Conservation (phyloP, 1,139 yeast genomes). For the Yamadazyma mexicana region DNA sequence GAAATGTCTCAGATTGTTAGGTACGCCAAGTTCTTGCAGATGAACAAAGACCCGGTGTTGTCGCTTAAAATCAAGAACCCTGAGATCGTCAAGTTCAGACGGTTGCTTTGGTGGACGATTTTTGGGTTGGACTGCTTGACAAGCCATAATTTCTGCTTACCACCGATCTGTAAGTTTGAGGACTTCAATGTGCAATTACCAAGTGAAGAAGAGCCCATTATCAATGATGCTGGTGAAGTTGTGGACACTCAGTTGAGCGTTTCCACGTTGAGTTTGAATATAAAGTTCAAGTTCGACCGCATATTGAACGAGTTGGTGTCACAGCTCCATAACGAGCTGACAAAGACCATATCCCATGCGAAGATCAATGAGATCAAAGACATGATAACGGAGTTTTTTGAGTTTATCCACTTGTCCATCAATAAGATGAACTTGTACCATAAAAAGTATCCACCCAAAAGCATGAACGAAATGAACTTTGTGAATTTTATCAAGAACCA, state of each 20-base stretch:
- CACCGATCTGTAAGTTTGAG: conserved; percentile 54
- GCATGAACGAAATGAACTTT: conserved; percentile 45
- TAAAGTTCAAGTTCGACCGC: conserved; percentile 53
- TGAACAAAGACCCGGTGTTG: conserved; percentile 59
- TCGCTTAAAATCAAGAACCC: conserved; percentile 49
- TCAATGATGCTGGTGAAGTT: conserved; percentile 22
- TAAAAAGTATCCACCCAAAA: conserved; percentile 26
- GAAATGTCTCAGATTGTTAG: conserved; percentile 51
- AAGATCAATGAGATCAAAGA: conserved; percentile 46
- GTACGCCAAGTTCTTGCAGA: conserved; percentile 54
- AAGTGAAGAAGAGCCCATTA: conserved; percentile 43
- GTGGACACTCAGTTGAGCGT: conserved; percentile 32
- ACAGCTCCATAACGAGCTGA: conserved; percentile 40
- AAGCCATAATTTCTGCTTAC: conserved; percentile 55
- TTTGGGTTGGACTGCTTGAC: conserved; percentile 60
- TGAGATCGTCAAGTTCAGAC: conserved; percentile 50
- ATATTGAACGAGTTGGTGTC: conserved; percentile 53
- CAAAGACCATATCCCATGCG: conserved; percentile 31
- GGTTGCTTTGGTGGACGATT: conserved; percentile 67
- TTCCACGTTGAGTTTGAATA: conserved; percentile 46
- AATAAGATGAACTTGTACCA: conserved; percentile 25
- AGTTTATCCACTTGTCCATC: conserved; percentile 49
- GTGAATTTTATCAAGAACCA: conserved; percentile 50
- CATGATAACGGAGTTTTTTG: conserved; percentile 50
- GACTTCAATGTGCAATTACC: conserved; percentile 61